Evolutionary conservation across 192 early-diverging fungal species (phyloP).

Genomic region (Backusella psychrophila): DNA sequence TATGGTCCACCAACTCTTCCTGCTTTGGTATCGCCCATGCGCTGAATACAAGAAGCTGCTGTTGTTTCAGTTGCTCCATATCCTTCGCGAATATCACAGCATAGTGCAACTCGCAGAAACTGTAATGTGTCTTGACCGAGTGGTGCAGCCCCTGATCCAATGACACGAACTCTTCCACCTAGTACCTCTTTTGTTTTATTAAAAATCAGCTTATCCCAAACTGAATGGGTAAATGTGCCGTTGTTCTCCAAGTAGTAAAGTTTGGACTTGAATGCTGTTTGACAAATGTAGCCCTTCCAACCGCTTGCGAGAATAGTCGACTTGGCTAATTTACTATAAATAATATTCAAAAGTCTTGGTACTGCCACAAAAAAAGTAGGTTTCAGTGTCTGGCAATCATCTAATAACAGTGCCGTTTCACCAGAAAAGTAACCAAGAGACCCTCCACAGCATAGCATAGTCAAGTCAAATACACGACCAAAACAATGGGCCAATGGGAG

Average conservation of each 20-base stretch:
- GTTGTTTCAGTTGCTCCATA: constrained; percentile 85
- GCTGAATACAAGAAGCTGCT: constrained; percentile 53
- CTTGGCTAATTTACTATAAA: constrained; percentile 75
- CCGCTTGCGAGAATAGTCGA: constrained; percentile 60
- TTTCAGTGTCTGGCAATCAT: constrained; percentile 75
- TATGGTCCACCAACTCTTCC: constrained; percentile 78
- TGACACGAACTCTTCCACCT: constrained; percentile 74
- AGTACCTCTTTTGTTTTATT: constrained; percentile 65
- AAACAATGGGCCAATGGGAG: constrained; percentile 90
- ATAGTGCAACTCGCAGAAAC: constrained; percentile 82
- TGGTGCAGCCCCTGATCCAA: constrained; percentile 85
- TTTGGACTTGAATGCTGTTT: constrained; percentile 55
- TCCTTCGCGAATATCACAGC: constrained; percentile 74
- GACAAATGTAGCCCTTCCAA: constrained; percentile 53
- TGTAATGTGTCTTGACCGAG: constrained; percentile 74
- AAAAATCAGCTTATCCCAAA: constrained; percentile 91
- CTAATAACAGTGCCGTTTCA: constrained; percentile 66
- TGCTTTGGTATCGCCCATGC: constrained; percentile 57
- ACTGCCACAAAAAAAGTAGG: constrained; percentile 83
- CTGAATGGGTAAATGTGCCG: constrained; percentile 63
- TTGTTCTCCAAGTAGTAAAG: constrained; percentile 58
- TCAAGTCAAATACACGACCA: constrained; percentile 65
- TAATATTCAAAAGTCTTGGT: constrained; percentile 84
- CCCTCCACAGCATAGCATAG: constrained; percentile 53
- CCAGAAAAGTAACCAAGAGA: constrained; percentile 78